These are phyloP conservation scores for Amanita pseudoporphyria DNA, from an alignment of 768 basidiomycete species.

Conservation along the genomic window DNA sequence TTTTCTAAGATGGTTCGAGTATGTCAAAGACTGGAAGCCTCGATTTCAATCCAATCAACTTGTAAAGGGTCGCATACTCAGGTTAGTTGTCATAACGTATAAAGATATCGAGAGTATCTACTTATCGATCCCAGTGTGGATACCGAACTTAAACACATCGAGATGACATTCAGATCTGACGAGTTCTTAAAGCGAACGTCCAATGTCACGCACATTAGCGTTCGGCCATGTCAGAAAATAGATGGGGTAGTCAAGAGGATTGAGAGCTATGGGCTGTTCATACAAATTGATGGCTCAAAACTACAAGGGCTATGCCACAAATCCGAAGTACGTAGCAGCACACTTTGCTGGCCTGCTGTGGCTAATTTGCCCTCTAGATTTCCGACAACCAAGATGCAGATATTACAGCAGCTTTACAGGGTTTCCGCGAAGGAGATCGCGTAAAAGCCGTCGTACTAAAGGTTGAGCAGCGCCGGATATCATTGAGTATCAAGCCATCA, in stretches of 20 bases:
- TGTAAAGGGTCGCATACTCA: conserved; percentile 78
- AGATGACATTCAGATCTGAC: conserved; percentile 80
- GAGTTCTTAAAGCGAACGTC: conserved; percentile 32
- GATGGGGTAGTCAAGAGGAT: conserved; percentile 70
- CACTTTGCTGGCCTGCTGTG: background rate
- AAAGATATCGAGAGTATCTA: background rate
- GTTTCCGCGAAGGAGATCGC: conserved; percentile 79
- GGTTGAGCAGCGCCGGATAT: conserved; percentile 69
- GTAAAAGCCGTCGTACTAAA: conserved; percentile 72
- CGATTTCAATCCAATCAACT: conserved; percentile 73
- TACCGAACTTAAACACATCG: conserved; percentile 64
- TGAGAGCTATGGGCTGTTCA: conserved; percentile 88
- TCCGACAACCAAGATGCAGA: conserved; percentile 84
- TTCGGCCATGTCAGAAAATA: conserved; percentile 74
- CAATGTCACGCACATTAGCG: conserved; percentile 38
- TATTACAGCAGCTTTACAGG: conserved; percentile 63
- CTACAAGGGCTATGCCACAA: conserved; percentile 91
- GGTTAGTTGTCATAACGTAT: conserved; percentile 29
- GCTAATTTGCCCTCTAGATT: conserved; percentile 38
- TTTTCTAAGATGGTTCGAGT: conserved; percentile 34
- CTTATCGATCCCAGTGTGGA: conserved; percentile 48
- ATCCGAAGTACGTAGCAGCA: conserved; percentile 54
- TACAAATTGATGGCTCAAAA: conserved; percentile 78
- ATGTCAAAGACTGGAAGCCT: conserved; percentile 91
- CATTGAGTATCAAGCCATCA: conserved; percentile 85